Conservation (phyloP, 75 land plant genomes). For the Larix kaempferi region DNA sequence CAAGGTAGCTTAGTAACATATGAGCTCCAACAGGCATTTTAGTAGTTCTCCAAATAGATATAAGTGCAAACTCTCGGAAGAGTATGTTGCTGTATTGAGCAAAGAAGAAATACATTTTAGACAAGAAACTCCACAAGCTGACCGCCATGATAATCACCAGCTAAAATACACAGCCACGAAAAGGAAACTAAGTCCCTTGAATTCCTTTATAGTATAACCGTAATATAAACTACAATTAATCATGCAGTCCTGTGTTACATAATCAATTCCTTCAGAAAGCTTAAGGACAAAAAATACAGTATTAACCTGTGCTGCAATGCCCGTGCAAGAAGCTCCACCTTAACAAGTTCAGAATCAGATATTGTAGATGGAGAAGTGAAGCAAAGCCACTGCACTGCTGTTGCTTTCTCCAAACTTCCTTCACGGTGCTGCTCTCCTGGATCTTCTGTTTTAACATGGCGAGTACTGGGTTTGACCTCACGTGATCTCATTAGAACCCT, state of each 20-base stretch:
- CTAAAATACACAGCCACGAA: too few relatives aligned
- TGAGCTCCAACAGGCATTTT: slow-evolving; percentile 89
- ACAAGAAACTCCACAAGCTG: not conserved
- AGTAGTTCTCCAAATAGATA: slow-evolving; percentile 84
- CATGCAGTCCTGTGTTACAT: not conserved
- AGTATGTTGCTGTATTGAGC: slow-evolving; percentile 59
- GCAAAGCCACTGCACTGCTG: slow-evolving; percentile 95
- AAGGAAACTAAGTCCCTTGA: not conserved
- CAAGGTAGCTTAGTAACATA: slow-evolving; percentile 70
- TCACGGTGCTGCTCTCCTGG: slow-evolving; percentile 63
- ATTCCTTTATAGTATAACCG: not conserved
- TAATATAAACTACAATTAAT: not conserved
- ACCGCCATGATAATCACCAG: not conserved
- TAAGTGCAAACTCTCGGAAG: slow-evolving; percentile 91
- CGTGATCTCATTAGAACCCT: slow-evolving; percentile 87
- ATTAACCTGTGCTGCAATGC: slow-evolving; percentile 80
- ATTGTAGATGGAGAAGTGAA: slow-evolving; percentile 83
- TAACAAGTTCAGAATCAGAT: slow-evolving; percentile 47
- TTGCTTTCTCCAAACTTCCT: slow-evolving; percentile 77
- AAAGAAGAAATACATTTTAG: not conserved
- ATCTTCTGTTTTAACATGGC: slow-evolving; percentile 40
- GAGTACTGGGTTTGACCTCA: slow-evolving; percentile 40
- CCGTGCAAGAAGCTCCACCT: slow-evolving; percentile 68
- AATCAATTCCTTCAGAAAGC: not conserved
- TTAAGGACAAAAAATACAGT: slow-evolving; percentile 2